Base-by-base conservation (phyloP, 305 asterid genomes). In the Fraxinus xanthoxyloides region DNA sequence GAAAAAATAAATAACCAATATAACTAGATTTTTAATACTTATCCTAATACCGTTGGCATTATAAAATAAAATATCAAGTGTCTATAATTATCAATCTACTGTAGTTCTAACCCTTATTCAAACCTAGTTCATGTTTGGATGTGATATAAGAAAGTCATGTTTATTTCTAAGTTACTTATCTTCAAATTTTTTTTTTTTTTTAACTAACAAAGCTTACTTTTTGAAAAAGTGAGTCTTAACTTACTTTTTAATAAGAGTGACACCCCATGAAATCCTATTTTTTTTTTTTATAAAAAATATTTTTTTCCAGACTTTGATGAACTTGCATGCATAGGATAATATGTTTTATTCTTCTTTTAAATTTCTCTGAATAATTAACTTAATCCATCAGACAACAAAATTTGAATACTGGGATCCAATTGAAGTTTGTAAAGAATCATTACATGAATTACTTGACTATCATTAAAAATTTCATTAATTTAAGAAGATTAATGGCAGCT, bases 381-480 rank as follows among this genome's bases (percentile, higher is more conserved):
- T 51, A 51, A 51, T 17, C 21, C 7, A 51, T 51, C 61, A 51
- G 61, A 51, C 56, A 21, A 65, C 23, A 61, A 35, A 30, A 13
- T 51, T 19, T 59, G 75, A 85, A 74, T 73, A 78, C 19, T 65
- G 77, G 69, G 31, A 19, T 77, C 15, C 78, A 7, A 78, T 63
- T 79, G 83, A 79, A 79, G 79, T 30, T 59, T 54, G 4, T 6
- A 17, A 30, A 72, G 79, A 80, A 77, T 19, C 48, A 79, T 78
- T 46, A 72, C 51, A 7, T 48, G 74, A 67, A 32, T 31, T 38
- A 38, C 21, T 63, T n/a, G 5, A 34, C n/a, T 74, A 54, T 74
- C 43, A 15, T 36, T 36, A 35, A 26, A 30, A 35, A 34, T 36
- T 79, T 24, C 56, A 75, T 76, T 75, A 79, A 10, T 4, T 46